Evolutionary conservation across 768 basidiomycete genomes (phyloP).

Genomic region (Flagelloscypha sp.): DNA sequence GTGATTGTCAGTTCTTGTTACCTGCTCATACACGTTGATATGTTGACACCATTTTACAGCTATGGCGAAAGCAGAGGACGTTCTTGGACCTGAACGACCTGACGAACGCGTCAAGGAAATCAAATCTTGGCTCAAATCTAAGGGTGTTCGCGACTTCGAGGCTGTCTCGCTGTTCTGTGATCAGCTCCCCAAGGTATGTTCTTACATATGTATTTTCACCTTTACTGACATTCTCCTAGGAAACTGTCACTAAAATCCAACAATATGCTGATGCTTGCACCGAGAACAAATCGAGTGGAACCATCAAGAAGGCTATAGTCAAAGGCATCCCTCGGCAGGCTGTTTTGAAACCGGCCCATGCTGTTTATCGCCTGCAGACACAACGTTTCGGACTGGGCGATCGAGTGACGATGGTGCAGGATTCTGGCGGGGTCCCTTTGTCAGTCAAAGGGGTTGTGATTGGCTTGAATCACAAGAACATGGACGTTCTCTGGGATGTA

Average conservation of each 20-base stretch:
- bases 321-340: slow-evolving; percentile 90
- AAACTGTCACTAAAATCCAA: slow-evolving; percentile 75
- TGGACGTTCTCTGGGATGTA: slow-evolving; percentile 96
- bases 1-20: slow-evolving; percentile 49
- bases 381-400: slow-evolving; percentile 87
- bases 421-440: slow-evolving; percentile 87
- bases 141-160: slow-evolving; percentile 86
- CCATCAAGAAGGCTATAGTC: slow-evolving; percentile 88
- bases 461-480: slow-evolving; percentile 74
- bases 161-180: slow-evolving; percentile 89
- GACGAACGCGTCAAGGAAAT: slow-evolving; percentile 70
- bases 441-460: slow-evolving; percentile 91
- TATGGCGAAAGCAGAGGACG: slow-evolving; percentile 60
- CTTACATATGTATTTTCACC: neutral
- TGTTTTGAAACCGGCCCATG: slow-evolving; percentile 87
- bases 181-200: slow-evolving; percentile 74
- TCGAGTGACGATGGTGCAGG: slow-evolving; percentile 92
- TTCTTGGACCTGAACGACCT: slow-evolving; percentile 46
- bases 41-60: slow-evolving; percentile 34
- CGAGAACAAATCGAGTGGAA: slow-evolving; percentile 45
- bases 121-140: slow-evolving; percentile 76
- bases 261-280: slow-evolving; percentile 61
- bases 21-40: neutral
- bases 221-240: slow-evolving; percentile 30
- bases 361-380: slow-evolving; percentile 81